phyloP scores from a whole-genome alignment of 306 rosid species.

The Aeschynomene evenia region DNA sequence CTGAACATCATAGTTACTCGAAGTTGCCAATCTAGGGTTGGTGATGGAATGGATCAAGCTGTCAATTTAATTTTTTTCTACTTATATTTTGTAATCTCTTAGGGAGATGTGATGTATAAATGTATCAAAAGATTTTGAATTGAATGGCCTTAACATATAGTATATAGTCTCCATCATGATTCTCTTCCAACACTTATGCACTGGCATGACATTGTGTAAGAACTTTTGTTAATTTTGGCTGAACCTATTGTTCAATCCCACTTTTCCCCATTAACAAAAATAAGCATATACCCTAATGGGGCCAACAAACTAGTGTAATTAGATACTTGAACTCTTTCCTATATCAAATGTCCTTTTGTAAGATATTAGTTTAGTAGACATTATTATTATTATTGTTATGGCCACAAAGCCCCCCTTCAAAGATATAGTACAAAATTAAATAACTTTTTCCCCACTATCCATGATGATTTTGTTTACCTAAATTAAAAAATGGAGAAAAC shows the following conservation, averaged over 20 bases:
- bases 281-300: constrained; percentile 25
- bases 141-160: constrained; percentile 28
- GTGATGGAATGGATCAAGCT: constrained; percentile 29
- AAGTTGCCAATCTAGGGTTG: constrained; percentile 22
- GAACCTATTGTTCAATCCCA: constrained; percentile 9
- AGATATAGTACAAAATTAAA: background rate
- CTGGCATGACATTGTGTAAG: constrained; percentile 23
- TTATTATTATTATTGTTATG: constrained; percentile 13
- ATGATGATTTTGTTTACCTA: background rate
- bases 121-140: constrained; percentile 7
- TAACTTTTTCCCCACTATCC: constrained; percentile 4
- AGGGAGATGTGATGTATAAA: constrained; percentile 16
- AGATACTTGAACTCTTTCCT: constrained; percentile 20
- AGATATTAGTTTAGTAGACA: constrained; percentile 20
- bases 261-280: constrained; percentile 24
- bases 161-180: constrained; percentile 34
- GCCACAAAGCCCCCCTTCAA: constrained; percentile 11
- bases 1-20: constrained; percentile 38
- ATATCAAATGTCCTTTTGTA: constrained; percentile 17
- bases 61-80: constrained; percentile 34
- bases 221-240: constrained; percentile 33
- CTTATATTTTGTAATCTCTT: background rate
- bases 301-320: constrained; percentile 31
- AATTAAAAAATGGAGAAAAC: background rate
- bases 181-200: constrained; percentile 38